phyloP scores from a whole-genome alignment of 768 basidiomycete species.

The Gautieria morchelliformis region DNA sequence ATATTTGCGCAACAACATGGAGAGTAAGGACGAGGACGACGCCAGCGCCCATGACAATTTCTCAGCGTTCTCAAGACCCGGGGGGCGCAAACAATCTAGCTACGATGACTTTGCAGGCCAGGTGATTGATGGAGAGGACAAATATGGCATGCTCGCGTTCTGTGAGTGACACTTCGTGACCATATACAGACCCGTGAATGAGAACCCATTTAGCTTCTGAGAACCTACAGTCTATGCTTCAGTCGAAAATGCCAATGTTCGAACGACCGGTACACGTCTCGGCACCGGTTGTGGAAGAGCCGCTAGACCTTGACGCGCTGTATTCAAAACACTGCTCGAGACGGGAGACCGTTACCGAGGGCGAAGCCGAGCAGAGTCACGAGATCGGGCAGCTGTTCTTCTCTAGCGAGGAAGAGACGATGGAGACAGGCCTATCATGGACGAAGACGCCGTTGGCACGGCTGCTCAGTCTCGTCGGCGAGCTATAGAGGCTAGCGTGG shows the following conservation, averaged over 20 bases:
- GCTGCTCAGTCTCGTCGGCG: not conserved
- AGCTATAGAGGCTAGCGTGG: not conserved
- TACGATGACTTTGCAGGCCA: conserved; percentile 23
- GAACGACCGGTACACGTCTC: conserved; percentile 22
- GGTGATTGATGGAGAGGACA: conserved; percentile 36
- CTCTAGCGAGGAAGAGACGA: not conserved
- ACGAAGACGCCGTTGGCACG: not conserved
- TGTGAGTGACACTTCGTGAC: conserved; percentile 23
- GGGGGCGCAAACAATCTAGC: not conserved
- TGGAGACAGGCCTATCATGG: not conserved
- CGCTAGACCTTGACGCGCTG: conserved; percentile 29
- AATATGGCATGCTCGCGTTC: conserved; percentile 38
- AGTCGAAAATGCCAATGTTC: conserved; percentile 9
- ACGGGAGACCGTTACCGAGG: conserved; percentile 11
- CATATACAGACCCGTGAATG: not conserved
- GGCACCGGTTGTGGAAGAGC: conserved; percentile 26
- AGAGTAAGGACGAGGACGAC: conserved; percentile 12
- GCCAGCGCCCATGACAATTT: conserved; percentile 13
- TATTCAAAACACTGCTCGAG: conserved; percentile 22
- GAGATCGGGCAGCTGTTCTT: not conserved
- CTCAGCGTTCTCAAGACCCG: conserved; percentile 14
- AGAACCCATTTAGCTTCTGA: not conserved
- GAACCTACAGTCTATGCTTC: not conserved
- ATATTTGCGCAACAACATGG: conserved; percentile 6
- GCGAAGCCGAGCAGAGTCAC: not conserved